Base-by-base conservation (phyloP, 805 yeast species). In the Starmerella apicola region DNA sequence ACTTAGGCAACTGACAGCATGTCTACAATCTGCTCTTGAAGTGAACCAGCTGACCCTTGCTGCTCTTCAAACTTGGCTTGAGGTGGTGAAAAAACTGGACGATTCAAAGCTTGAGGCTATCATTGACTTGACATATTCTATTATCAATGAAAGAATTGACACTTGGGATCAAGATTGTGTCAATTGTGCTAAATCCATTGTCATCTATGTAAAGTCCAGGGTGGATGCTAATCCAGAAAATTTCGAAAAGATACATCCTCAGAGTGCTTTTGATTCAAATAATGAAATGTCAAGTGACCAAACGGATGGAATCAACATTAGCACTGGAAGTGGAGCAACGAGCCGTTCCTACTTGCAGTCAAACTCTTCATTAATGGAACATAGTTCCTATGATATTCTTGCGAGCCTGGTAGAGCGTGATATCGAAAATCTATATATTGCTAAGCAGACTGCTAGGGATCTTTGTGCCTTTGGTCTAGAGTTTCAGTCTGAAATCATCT, bases 11-110 rank as follows among this genome's bases (percentile, higher is more conserved):
- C 72, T 88, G 4, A 78, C 83, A 43, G 80, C 94, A 2, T 81
- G 94, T 51, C 61, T 88, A 10, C 95, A 84, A 54, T 76, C 85
- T 1, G 78, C 88, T 0, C 59, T 86, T 18, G 85, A 78, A 29
- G 70, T 69, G 16, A 61, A 68, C 0, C 74, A 73, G 19, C 66
- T 85, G 12, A 78, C 78, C 43, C 62, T 62, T 13, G 69, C 70
- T 29, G 73, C 88, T 0, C 61, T 91, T 31, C 63, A 67, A 34
- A 79, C 91, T 40, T 78, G 95, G 79, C 65, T 67, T 37, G 64
- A 67, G 2, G 62, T 88, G 37, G 70, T 82, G 2, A 62, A 66
- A 15, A 65, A 64, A n/a, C 58, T 88, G 15, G 71, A 66, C 12
- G 64, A 68, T 28, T 70, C 71, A 0, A 74, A 82, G 2, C 32